Evolutionary conservation across 2,329 filamentous ascomycete species (phyloP).

Genomic region (Curvularia sp.): DNA sequence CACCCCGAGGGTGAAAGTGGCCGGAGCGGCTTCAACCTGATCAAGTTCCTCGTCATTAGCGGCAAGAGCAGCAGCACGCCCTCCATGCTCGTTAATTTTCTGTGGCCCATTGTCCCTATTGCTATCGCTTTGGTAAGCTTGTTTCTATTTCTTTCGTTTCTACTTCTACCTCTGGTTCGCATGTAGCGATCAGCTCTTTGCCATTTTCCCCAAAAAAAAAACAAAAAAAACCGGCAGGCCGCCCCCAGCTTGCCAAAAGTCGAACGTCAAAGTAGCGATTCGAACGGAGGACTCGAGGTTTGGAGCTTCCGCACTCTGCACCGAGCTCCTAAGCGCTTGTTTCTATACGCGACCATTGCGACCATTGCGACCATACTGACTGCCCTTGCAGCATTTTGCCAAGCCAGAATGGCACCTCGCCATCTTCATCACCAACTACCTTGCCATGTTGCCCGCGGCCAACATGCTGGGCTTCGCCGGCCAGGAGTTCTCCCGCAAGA

Average conservation of each 20-base stretch:
- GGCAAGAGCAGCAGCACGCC: constrained; percentile 69
- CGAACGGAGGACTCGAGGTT: no score
- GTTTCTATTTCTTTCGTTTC: no score
- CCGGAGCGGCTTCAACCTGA: constrained; percentile 68
- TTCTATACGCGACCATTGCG: not conserved
- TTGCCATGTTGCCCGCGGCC: constrained; percentile 79
- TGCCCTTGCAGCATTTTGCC: constrained; percentile 56
- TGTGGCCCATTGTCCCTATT: constrained; percentile 78
- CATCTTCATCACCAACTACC: constrained; percentile 74
- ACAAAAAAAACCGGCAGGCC: no score
- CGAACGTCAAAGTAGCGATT: no score
- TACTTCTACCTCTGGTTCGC: no score
- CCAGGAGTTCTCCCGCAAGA: constrained; percentile 74
- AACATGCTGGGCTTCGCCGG: constrained; percentile 79
- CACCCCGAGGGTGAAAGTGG: constrained; percentile 71
- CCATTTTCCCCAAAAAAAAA: no score
- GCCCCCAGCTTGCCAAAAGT: no score
- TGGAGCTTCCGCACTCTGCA: no score
- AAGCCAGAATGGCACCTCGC: constrained; percentile 65
- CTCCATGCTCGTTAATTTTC: constrained; percentile 71
- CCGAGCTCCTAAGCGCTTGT: no score
- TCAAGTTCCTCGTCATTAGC: constrained; percentile 69
- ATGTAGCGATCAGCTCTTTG: no score
- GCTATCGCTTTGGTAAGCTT: constrained; percentile 68
- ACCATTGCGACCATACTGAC: constrained; percentile 12